Conservation (phyloP, 192 early-diverging fungal genomes). For the Fimicolochytrium jonesii region DNA sequence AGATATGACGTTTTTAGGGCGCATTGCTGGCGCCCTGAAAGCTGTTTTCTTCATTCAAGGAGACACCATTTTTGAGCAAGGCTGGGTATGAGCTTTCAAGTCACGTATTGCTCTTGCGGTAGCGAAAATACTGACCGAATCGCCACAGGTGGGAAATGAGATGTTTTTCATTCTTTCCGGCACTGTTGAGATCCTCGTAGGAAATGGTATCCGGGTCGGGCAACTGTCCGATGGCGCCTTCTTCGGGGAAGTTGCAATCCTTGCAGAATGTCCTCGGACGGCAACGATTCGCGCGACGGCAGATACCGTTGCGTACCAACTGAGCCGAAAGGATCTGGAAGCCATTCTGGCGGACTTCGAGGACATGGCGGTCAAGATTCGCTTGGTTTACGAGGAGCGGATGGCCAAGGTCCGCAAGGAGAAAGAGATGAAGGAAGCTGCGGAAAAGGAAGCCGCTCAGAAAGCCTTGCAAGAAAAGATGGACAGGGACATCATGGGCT, state of each 20-base stretch:
- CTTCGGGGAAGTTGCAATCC: slow-evolving; percentile 41
- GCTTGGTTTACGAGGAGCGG: slow-evolving; percentile 39
- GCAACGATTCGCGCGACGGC: slow-evolving; percentile 37
- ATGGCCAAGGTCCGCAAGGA: slow-evolving; percentile 42
- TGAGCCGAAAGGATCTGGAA: slow-evolving; percentile 30
- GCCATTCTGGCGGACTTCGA: slow-evolving; percentile 35
- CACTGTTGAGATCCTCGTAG: slow-evolving; percentile 39
- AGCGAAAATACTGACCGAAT: too few relatives aligned
- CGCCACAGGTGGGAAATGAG: slow-evolving; percentile 43
- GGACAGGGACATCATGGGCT: too few relatives aligned
- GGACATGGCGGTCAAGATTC: slow-evolving; percentile 37
- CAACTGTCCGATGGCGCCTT: too few relatives aligned
- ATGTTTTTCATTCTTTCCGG: slow-evolving; percentile 54
- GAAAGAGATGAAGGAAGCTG: slow-evolving; percentile 35
- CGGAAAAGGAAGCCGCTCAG: too few relatives aligned
- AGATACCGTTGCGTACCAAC: slow-evolving; percentile 31
- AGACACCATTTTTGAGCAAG: slow-evolving; percentile 46
- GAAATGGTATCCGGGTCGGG: too few relatives aligned
- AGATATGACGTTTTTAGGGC: slow-evolving; percentile 37
- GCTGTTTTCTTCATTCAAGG: slow-evolving; percentile 40
- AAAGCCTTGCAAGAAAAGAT: too few relatives aligned
- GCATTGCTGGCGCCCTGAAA: slow-evolving; percentile 36
- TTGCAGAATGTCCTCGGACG: slow-evolving; percentile 39
- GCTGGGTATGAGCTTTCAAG: too few relatives aligned
- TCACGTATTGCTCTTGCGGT: too few relatives aligned